phyloP scores from a whole-genome alignment of 352 stramenopile genomes.

The Phytophthora uliginosa region DNA sequence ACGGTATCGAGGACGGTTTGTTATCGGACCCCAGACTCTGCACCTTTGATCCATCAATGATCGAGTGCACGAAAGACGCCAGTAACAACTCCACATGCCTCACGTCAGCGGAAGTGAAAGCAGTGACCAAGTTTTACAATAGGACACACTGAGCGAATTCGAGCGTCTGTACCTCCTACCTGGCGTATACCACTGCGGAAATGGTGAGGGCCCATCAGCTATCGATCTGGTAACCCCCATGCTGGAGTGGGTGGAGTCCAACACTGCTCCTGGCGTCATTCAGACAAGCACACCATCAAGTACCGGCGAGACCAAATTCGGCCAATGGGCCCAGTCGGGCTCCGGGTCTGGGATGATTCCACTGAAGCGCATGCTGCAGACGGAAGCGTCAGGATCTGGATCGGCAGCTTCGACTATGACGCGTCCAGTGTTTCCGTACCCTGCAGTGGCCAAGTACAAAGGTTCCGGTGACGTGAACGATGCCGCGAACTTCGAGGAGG shows the following conservation, averaged over 20 bases:
- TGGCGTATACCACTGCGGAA: slow-evolving; percentile 55
- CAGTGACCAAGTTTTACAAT: slow-evolving; percentile 50
- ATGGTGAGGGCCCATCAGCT: slow-evolving; percentile 45
- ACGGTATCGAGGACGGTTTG: slow-evolving; percentile 50
- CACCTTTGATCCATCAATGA: slow-evolving; percentile 41
- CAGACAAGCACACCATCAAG: slow-evolving; percentile 34
- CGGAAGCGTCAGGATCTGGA: slow-evolving; percentile 25
- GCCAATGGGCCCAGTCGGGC: slow-evolving; percentile 35
- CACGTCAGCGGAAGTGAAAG: slow-evolving; percentile 39
- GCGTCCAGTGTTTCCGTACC: slow-evolving; percentile 41
- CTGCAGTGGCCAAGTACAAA: slow-evolving; percentile 40
- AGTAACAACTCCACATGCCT: slow-evolving; percentile 52
- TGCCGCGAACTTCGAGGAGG: slow-evolving; percentile 41
- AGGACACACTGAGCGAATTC: slow-evolving; percentile 40
- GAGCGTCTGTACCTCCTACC: slow-evolving; percentile 57
- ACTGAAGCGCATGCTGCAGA: slow-evolving; percentile 19
- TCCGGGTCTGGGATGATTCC: slow-evolving; percentile 4
- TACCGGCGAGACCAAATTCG: slow-evolving; percentile 33
- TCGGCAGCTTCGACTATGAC: slow-evolving; percentile 33
- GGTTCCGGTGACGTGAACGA: slow-evolving; percentile 37
- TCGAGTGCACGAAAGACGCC: slow-evolving; percentile 34
- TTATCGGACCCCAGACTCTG: slow-evolving; percentile 49
- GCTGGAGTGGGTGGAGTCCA: slow-evolving; percentile 51
- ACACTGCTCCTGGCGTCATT: slow-evolving; percentile 37
- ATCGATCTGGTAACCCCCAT: slow-evolving; percentile 59